Base-by-base conservation (phyloP, 371 early-diverging fungal species). In the Dinochytrium kinnereticum region DNA sequence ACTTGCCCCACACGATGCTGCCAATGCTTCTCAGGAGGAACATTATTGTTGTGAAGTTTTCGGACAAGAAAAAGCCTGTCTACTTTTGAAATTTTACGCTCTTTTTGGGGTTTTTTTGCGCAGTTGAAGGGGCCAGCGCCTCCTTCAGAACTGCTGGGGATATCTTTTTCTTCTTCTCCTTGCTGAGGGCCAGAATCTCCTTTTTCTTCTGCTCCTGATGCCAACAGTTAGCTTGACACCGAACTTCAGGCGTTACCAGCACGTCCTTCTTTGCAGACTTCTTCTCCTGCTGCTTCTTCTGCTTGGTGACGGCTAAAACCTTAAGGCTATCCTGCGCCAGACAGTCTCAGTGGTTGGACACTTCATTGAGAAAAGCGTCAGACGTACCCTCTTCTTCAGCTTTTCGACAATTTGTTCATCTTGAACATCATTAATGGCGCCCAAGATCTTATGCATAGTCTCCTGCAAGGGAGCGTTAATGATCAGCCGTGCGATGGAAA, bases 11-110 rank as follows among this genome's bases (percentile, higher is more conserved):
- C 38, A 90, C 84, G 26, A 89, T 80, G 71, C 79, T 80, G 34
- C 88, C 84, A 36, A 91, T 79, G 24, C 88, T 80, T 72, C 80
- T 85, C 59, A 91, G 79, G 7, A 88, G 79, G 76, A 81, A 81
- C 82, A 80, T 85, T 26, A 2, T 59, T 44, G 15, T n/a, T n/a
- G n/a, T n/a, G n/a, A n/a, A n/a, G n/a, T n/a, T 40, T 66, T 31
- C 37, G 66, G 44, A 66, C 44, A 66, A 66, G 30, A 49, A 24
- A 33, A 40, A 17, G 37, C 30, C 36, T 5, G 24, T 17, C 30
- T 34, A 13, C 36, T 34, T 33, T 31, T 61, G 36, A 17, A 31
- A 31, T 30, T 13, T 34, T 13, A 61, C 61, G 10, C 3, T 13
- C 15, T 61, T 61, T 34, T 61, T 61, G 3, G 30, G 30, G 30